These are phyloP conservation scores for Amylocystis lapponica DNA, from an alignment of 768 basidiomycete species.

Conservation along the genomic window DNA sequence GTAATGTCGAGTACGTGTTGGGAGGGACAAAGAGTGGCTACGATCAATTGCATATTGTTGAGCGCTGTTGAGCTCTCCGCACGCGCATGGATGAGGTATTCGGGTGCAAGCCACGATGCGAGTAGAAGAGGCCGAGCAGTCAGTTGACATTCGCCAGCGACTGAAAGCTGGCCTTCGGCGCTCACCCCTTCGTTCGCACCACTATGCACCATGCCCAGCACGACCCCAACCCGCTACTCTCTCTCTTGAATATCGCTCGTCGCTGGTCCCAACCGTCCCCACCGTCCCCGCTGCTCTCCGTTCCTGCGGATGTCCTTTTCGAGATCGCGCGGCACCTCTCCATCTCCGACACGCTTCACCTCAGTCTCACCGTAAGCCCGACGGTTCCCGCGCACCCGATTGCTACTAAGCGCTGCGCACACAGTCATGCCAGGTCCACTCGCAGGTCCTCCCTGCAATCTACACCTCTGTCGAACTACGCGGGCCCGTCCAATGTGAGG, in stretches of 20 bases:
- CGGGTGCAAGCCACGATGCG: too few relatives aligned
- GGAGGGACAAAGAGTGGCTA: too few relatives aligned
- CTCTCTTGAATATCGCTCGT: neutral
- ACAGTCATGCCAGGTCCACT: conserved; percentile 52
- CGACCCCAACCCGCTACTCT: neutral
- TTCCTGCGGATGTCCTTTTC: conserved; percentile 60
- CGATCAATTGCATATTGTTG: too few relatives aligned
- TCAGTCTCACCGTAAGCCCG: conserved; percentile 53
- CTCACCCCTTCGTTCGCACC: neutral
- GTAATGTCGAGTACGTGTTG: neutral
- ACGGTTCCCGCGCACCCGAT: neutral
- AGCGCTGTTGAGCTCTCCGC: too few relatives aligned
- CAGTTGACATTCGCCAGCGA: too few relatives aligned
- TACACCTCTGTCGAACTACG: conserved; percentile 54
- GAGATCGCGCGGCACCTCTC: conserved; percentile 56
- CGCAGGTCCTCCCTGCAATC: conserved; percentile 47
- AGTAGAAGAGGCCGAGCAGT: too few relatives aligned
- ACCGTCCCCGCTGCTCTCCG: neutral
- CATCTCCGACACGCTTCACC: conserved; percentile 48
- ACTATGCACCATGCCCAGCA: neutral
- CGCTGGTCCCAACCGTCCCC: neutral
- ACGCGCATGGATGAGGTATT: too few relatives aligned
- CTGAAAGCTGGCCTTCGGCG: too few relatives aligned
- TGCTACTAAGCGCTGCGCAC: neutral
- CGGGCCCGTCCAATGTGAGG: conserved; percentile 51